Conservation (phyloP, 495 filamentous ascomycete species). For the Hypoxylon perforatum region DNA sequence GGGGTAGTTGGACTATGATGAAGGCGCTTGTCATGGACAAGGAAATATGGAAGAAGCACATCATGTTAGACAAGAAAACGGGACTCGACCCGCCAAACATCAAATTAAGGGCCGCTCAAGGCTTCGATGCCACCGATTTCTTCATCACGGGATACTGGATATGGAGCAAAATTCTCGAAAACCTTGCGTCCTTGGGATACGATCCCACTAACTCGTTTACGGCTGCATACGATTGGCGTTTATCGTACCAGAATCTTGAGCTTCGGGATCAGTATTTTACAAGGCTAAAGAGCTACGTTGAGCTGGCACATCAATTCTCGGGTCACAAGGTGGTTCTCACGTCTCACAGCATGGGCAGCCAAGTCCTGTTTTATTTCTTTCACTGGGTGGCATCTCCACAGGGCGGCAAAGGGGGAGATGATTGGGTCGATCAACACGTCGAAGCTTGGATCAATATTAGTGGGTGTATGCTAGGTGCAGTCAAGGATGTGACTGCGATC, state of each 20-base stretch:
- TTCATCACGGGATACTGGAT: conserved; percentile 95
- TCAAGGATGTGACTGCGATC: conserved; percentile 91
- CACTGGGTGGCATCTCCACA: conserved; percentile 91
- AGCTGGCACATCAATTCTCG: conserved; percentile 74
- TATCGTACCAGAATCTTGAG: conserved; percentile 91
- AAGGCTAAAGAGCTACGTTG: conserved; percentile 87
- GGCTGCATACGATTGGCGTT: conserved; percentile 96
- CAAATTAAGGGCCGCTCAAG: conserved; percentile 93
- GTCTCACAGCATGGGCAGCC: conserved; percentile 96
- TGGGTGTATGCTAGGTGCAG: conserved; percentile 95
- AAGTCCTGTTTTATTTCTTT: conserved; percentile 95
- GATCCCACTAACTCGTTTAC: conserved; percentile 96
- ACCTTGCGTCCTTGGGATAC: conserved; percentile 93
- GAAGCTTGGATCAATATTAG: conserved; percentile 98
- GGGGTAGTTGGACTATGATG: conserved; percentile 99
- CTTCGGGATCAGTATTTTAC: conserved; percentile 93
- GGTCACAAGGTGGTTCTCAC: conserved; percentile 86
- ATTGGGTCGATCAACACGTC: conserved; percentile 91
- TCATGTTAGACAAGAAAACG: conserved; percentile 93
- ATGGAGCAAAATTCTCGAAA: conserved; percentile 98
- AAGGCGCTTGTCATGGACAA: conserved; percentile 91
- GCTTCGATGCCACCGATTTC: conserved; percentile 99
- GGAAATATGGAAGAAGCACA: conserved; percentile 91
- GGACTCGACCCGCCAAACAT: conserved; percentile 92
- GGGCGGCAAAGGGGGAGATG: conserved; percentile 81